Conservation (phyloP, 2,329 filamentous ascomycete genomes). For the Fusarium kyushuense region DNA sequence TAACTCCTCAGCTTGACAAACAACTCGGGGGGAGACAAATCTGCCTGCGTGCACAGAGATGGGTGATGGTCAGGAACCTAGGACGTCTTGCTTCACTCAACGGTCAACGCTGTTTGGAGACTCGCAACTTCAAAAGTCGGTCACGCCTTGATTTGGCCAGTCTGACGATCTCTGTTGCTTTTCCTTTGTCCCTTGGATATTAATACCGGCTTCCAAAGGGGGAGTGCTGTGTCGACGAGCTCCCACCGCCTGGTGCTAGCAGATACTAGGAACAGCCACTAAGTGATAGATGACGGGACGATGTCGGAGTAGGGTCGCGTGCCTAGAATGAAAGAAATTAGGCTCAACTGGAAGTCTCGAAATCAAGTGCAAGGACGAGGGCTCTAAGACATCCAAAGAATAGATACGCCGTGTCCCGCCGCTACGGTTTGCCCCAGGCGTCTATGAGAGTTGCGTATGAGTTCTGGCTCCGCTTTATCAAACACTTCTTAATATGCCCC, state of each 20-base stretch:
- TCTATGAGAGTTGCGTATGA: conserved; percentile 33
- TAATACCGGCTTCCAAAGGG: conserved; percentile 33
- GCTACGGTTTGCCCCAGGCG: conserved; percentile 37
- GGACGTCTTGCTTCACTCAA: conserved; percentile 31
- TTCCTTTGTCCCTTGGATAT: conserved; percentile 43
- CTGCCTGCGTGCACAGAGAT: conserved; percentile 32
- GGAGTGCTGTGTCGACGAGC: conserved; percentile 37
- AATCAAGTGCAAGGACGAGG: conserved; percentile 31
- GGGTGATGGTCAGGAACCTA: conserved; percentile 40
- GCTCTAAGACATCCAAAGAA: conserved; percentile 35
- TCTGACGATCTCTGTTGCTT: conserved; percentile 24
- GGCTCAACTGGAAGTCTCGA: conserved; percentile 32
- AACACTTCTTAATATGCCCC: conserved; percentile 41
- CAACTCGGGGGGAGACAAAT: conserved; percentile 39
- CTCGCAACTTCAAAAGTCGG: conserved; percentile 43
- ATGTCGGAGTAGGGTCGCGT: conserved; percentile 19
- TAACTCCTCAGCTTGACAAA: conserved; percentile 47
- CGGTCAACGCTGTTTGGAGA: conserved; percentile 27
- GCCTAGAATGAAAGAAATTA: conserved; percentile 14
- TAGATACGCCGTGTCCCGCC: conserved; percentile 41
- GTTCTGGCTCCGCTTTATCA: conserved; percentile 43
- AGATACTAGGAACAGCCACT: conserved; percentile 44
- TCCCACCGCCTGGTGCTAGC: conserved; percentile 44
- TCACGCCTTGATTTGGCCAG: conserved; percentile 37
- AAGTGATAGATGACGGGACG: conserved; percentile 48